A percentile compares a stretch with the other conserved stretches of the same genome.
Conservation (phyloP, 1,284 basidiomycete genomes). For the Moniliella sp. region DNA sequence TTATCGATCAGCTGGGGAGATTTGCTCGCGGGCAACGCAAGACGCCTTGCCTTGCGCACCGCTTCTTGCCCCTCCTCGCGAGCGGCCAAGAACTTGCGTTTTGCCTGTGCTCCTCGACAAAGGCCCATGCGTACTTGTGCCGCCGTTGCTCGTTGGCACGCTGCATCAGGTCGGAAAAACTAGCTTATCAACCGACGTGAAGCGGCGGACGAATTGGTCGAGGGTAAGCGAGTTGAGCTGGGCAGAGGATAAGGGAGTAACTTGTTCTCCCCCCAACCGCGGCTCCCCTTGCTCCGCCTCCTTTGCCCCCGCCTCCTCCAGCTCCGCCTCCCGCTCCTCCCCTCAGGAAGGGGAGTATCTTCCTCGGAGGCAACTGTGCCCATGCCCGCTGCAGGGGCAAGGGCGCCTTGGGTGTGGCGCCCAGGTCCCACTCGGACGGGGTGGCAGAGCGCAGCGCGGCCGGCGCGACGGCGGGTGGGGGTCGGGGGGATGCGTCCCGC, state of each 20-base stretch:
- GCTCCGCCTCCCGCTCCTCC: not conserved
- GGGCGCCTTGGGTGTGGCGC: too few species aligned
- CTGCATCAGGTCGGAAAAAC: constrained; percentile 21
- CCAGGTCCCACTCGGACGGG: not conserved
- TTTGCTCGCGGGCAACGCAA: constrained; percentile 5
- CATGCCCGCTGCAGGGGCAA: too few species aligned
- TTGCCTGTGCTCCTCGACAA: constrained; percentile 8
- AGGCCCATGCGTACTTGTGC: constrained; percentile 15
- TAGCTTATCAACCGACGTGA: constrained; percentile 30
- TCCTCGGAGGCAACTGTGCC: too few species aligned
- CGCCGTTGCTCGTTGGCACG: constrained; percentile 11
- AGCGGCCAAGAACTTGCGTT: constrained; percentile 3
- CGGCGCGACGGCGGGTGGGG: not conserved
- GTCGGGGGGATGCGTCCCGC: not conserved
- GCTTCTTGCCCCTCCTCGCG: constrained; percentile 1
- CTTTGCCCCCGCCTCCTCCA: not conserved
- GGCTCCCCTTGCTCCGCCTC: constrained; percentile 2
- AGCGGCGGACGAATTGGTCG: constrained; percentile 14
- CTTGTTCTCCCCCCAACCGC: constrained; percentile 2
- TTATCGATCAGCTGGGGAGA: constrained; percentile 1
- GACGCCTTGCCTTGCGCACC: constrained; percentile 6
- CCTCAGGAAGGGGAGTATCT: not conserved
- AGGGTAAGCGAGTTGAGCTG: constrained; percentile 2
- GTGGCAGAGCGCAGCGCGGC: not conserved
- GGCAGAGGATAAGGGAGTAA: not conserved